Evolutionary conservation across 495 filamentous ascomycete species (phyloP), one percentile per base, ranked within the genome.

Genomic region (Aspergillus haitiensis): DNA sequence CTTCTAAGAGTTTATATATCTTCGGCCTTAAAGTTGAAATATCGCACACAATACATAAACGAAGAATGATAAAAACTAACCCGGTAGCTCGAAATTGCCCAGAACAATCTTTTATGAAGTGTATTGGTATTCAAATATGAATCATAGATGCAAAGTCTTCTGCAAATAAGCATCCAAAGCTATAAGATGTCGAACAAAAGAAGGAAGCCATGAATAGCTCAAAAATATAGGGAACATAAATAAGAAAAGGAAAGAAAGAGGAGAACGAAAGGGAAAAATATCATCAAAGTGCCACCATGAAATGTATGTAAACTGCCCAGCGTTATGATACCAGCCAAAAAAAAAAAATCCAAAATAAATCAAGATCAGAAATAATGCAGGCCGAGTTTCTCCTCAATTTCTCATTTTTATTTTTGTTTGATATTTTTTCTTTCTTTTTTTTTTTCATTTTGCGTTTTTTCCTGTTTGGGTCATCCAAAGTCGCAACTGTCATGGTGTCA

Each of bases 291-390:
- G 51, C 60, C 60, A 50, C 60, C 60, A 13, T 52, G 39, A 47
- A 56, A 46, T 62, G 64, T 63, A 60, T 63, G 59, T 66, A 66
- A 55, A 55, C 45, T 57, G 57, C 57, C 56, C 57, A 62, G 56
- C 60, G 61, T 49, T 34, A 58, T 32, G 49, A 63, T 48, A 66
- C 36, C n/a, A 21, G 50, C 49, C 44, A 34, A 50, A 32, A 55
- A 5, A 36, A 39, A 31, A 45, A 33, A 16, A 33, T 27, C 21
- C 21, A 46, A 27, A 42, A 47, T 15, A 47, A 13, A 46, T 21
- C 9, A 42, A 48, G 10, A n/a, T 33, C 15, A 42, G 55, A 55
- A 39, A 33, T 39, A 13, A 48, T 35, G 58, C 64, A 64, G 62
- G 62, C 27, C 65, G 62, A 68, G 65, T 62, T 63, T 68, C 60